phyloP scores from a whole-genome alignment of 2,329 filamentous ascomycete genomes.

The Aspergillus candidus region DNA sequence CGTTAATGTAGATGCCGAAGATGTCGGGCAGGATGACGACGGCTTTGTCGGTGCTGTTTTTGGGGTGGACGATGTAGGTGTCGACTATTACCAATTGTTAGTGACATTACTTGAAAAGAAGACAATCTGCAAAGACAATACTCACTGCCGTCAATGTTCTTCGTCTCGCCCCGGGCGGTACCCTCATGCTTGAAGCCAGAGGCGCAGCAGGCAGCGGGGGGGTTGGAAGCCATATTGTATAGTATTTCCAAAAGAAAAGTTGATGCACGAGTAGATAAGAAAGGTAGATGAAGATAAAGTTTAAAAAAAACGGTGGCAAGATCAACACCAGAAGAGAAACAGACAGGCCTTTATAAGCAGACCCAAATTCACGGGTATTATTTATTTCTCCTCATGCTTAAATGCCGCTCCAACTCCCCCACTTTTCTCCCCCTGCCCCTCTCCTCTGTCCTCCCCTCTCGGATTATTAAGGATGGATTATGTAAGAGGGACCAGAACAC shows the following conservation, averaged over 20 bases:
- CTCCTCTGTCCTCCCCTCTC: no score
- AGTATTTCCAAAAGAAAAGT: background rate
- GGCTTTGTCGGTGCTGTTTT: slow-evolving; percentile 48
- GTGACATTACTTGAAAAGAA: background rate
- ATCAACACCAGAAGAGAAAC: slow-evolving; percentile 17
- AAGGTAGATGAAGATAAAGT: slow-evolving; percentile 1
- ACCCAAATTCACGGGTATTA: no score
- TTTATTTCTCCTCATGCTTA: no score
- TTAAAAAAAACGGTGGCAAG: slow-evolving; percentile 8
- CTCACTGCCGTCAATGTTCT: slow-evolving; percentile 43
- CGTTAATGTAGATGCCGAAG: slow-evolving; percentile 55
- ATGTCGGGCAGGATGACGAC: slow-evolving; percentile 55
- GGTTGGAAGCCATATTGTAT: slow-evolving; percentile 46
- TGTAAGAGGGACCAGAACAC: no score
- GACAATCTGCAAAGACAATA: background rate
- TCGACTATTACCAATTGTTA: slow-evolving; percentile 37
- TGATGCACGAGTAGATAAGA: background rate
- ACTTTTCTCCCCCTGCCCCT: background rate
- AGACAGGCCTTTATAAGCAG: slow-evolving; percentile 15
- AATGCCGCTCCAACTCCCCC: background rate
- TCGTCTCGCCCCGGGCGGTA: slow-evolving; percentile 42
- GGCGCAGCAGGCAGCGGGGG: slow-evolving; percentile 45
- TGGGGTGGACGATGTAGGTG: slow-evolving; percentile 52
- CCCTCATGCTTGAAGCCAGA: slow-evolving; percentile 49
- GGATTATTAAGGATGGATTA: no score